phyloP scores from a whole-genome alignment of 352 stramenopile genomes.

The Phytophthora sp. region DNA sequence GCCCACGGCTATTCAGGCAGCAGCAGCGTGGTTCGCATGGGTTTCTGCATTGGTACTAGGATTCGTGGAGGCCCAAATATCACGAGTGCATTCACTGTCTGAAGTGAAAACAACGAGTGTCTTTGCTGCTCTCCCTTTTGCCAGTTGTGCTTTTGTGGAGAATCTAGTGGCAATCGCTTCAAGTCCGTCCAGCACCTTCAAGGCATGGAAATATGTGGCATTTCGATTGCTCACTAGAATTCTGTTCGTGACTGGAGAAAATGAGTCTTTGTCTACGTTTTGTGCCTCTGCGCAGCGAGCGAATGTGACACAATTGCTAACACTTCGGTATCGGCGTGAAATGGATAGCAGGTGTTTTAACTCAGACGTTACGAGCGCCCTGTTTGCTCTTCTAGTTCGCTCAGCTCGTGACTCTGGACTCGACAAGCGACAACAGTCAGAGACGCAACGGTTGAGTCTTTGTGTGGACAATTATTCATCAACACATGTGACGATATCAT shows the following conservation, averaged over 20 bases:
- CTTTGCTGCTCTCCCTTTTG: conserved; percentile 15
- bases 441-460: conserved; percentile 1
- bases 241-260: conserved; percentile 3
- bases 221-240: conserved; percentile 39
- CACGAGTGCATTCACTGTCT: background rate
- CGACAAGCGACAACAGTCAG: background rate
- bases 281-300: conserved; percentile 26
- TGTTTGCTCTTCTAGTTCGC: conserved; percentile 40
- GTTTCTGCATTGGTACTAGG: conserved; percentile 29
- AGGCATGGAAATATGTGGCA: conserved; percentile 42
- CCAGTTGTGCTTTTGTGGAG: conserved; percentile 36
- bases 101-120: background rate
- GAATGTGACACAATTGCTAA: conserved; percentile 40
- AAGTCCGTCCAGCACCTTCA: background rate
- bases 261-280: conserved; percentile 5
- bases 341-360: conserved; percentile 35
- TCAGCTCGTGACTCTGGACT: background rate
- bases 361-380: conserved; percentile 36
- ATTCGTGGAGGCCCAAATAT: conserved; percentile 16
- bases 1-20: background rate
- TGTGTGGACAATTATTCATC: conserved; percentile 40
- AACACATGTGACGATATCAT: conserved; percentile 41
- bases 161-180: conserved; percentile 34
- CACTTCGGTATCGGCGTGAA: conserved; percentile 41
- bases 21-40: conserved; percentile 43